Evolutionary conservation across 2,329 filamentous ascomycete genomes (phyloP).

Genomic region (Zasmidium angulare): DNA sequence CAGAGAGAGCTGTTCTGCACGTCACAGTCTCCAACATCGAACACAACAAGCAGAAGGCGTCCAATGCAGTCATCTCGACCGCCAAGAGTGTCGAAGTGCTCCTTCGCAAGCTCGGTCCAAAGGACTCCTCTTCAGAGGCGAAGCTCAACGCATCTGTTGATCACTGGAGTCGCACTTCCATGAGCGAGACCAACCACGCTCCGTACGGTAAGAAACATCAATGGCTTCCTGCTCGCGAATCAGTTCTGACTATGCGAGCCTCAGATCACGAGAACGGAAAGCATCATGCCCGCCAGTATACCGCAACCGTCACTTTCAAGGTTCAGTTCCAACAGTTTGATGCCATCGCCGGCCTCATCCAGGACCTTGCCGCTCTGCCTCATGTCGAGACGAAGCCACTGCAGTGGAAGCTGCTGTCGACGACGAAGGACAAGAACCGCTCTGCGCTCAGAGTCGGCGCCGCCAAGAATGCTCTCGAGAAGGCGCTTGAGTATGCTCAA

Average conservation of each 20-base stretch:
- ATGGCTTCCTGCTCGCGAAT: background rate
- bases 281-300: background rate
- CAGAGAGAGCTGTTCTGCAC: constrained; percentile 8
- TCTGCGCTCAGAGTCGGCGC: constrained; percentile 4
- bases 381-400: constrained; percentile 6
- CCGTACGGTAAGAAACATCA: background rate
- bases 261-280: background rate
- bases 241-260: no score
- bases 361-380: background rate
- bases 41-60: background rate
- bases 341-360: constrained; percentile 1
- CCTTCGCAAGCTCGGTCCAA: constrained; percentile 6
- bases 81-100: constrained; percentile 6
- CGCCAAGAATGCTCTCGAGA: constrained; percentile 10
- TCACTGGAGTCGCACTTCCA: constrained; percentile 13
- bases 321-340: constrained; percentile 9
- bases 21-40: background rate
- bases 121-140: constrained; percentile 3
- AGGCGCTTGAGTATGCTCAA: constrained; percentile 12
- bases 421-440: constrained; percentile 11
- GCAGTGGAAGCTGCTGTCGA: constrained; percentile 9
- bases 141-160: constrained; percentile 5
- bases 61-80: background rate
- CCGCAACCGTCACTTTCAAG: constrained; percentile 8
- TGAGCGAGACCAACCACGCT: constrained; percentile 8